These are phyloP conservation scores for Botrytis aclada DNA, from an alignment of 2,329 filamentous ascomycete species.

Conservation along the genomic window DNA sequence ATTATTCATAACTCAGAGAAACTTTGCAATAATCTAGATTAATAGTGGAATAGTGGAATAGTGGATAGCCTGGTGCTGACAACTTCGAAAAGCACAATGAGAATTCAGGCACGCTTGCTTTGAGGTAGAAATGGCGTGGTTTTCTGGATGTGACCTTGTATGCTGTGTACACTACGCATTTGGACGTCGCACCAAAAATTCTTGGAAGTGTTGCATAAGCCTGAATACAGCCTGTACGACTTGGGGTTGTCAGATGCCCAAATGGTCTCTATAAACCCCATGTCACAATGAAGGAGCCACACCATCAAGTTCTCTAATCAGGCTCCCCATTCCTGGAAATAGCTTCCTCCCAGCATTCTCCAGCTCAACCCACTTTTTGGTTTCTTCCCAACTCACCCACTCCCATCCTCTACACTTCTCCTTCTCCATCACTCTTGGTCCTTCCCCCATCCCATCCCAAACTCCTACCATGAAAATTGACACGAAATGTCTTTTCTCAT, in stretches of 20 bases:
- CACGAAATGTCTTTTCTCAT: slow-evolving; percentile 57
- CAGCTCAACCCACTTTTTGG: neutral
- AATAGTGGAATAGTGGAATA: neutral
- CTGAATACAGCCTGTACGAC: neutral
- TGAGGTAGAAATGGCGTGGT: neutral
- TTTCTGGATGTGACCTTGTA: neutral
- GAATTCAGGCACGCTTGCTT: neutral
- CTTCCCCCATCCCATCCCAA: slow-evolving; percentile 43
- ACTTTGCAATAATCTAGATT: no score
- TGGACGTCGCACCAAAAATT: neutral
- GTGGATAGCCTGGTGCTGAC: neutral
- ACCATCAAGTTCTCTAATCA: slow-evolving; percentile 3
- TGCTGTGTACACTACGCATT: neutral
- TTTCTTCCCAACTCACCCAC: slow-evolving; percentile 36
- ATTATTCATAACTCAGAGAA: neutral
- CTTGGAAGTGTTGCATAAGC: neutral
- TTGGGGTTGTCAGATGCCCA: no score
- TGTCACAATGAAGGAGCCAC: neutral
- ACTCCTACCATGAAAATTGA: slow-evolving; percentile 64
- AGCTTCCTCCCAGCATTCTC: neutral
- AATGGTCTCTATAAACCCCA: no score
- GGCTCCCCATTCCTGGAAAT: neutral
- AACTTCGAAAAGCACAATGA: neutral
- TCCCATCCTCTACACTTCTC: slow-evolving; percentile 55
- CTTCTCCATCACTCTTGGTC: slow-evolving; percentile 50